phyloP scores from a whole-genome alignment of 106 monocot genomes.

The Acorus calamus region DNA sequence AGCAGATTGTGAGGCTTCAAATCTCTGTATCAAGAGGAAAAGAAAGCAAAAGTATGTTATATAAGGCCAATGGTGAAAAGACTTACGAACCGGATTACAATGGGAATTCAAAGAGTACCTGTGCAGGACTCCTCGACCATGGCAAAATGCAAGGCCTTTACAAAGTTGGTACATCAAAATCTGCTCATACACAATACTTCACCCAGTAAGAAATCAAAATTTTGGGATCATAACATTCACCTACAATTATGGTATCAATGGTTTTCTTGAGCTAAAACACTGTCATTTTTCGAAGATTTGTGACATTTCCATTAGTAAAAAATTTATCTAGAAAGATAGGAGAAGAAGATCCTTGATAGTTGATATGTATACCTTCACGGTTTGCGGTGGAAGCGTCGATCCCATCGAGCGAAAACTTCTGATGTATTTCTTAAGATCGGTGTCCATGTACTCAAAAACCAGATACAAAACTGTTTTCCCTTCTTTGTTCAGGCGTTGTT shows the following conservation, averaged over 20 bases:
- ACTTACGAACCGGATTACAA: too few relatives aligned
- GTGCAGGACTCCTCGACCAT: conserved; percentile 87
- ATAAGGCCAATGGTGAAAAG: too few relatives aligned
- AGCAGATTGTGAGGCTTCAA: conserved; percentile 94
- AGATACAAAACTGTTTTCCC: conserved; percentile 78
- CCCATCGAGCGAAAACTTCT: conserved; percentile 42
- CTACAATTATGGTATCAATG: too few relatives aligned
- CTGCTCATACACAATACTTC: conserved; percentile 17
- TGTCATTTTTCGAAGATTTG: too few relatives aligned
- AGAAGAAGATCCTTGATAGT: neutral
- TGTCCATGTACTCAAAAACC: conserved; percentile 95
- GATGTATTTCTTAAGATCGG: conserved; percentile 90
- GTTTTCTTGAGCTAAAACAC: too few relatives aligned
- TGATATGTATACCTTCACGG: conserved; percentile 41
- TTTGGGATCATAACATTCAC: too few relatives aligned
- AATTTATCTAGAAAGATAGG: too few relatives aligned
- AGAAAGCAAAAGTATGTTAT: too few relatives aligned
- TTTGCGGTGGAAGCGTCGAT: conserved; percentile 35
- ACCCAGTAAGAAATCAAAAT: neutral
- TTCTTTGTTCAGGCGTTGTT: conserved; percentile 77
- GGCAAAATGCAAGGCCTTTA: conserved; percentile 91
- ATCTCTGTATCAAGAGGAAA: conserved; percentile 27
- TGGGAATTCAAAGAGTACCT: conserved; percentile 21
- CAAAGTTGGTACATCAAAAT: conserved; percentile 94
- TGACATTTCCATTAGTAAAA: too few relatives aligned